phyloP scores from a whole-genome alignment of 2,329 filamentous ascomycete species.

The Botrytis tulipae region DNA sequence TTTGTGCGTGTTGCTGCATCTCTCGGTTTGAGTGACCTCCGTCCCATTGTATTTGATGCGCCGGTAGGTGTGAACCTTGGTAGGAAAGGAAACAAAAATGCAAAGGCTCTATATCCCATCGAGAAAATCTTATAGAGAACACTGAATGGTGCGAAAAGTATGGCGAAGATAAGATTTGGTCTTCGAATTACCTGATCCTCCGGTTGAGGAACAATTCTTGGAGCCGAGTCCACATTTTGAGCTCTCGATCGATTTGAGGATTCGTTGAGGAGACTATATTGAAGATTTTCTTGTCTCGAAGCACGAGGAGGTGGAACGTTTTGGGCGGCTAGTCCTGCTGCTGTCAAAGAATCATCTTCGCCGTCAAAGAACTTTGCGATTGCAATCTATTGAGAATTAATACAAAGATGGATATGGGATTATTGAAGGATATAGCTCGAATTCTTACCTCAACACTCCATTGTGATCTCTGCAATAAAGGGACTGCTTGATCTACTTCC shows the following conservation, averaged over 20 bases:
- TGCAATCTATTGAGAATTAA: conserved; percentile 64
- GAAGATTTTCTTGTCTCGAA: conserved; percentile 70
- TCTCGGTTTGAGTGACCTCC: conserved; percentile 75
- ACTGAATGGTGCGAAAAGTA: conserved; percentile 80
- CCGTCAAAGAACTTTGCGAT: conserved; percentile 98
- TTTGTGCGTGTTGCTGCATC: conserved; percentile 88
- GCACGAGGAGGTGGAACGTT: conserved; percentile 60
- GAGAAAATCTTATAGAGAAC: conserved; percentile 72
- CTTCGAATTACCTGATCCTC: conserved; percentile 63
- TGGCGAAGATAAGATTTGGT: conserved; percentile 65
- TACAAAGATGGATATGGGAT: neutral
- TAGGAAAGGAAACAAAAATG: conserved; percentile 77
- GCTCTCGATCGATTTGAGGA: conserved; percentile 38
- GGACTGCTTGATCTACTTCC: conserved; percentile 70
- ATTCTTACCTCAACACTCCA: conserved; percentile 84
- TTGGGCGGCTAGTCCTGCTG: conserved; percentile 68
- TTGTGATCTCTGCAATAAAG: conserved; percentile 79
- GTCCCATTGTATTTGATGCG: conserved; percentile 62
- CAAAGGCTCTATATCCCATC: conserved; percentile 67
- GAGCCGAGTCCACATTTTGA: conserved; percentile 61
- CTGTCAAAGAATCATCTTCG: conserved; percentile 77
- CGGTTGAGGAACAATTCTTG: conserved; percentile 77
- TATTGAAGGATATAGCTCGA: neutral
- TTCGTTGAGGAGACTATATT: conserved; percentile 51
- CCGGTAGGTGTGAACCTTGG: conserved; percentile 59